These are phyloP conservation scores for Pestalotiopsis sp. DNA, from an alignment of 2,329 filamentous ascomycete genomes.

Conservation along the genomic window DNA sequence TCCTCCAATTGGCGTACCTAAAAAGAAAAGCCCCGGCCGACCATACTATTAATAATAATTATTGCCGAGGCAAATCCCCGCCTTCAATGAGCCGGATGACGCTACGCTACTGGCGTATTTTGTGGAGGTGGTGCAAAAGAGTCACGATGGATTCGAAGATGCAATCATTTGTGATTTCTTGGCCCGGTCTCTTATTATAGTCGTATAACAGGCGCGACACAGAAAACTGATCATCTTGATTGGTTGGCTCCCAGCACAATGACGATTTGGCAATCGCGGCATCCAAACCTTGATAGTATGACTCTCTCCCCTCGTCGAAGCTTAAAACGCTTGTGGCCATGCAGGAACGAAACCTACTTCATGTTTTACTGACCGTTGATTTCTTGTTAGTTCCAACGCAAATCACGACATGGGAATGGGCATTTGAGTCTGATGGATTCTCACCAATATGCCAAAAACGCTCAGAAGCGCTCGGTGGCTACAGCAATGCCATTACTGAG, in stretches of 20 bases:
- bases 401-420: slow-evolving; percentile 62
- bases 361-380: not conserved
- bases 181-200: not conserved
- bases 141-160: not conserved
- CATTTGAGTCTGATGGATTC: slow-evolving; percentile 58
- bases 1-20: not conserved
- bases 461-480: slow-evolving; percentile 46
- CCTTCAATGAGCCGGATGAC: not conserved
- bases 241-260: not conserved
- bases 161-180: not conserved
- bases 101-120: not conserved
- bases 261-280: slow-evolving; percentile 8
- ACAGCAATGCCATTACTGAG: slow-evolving; percentile 57
- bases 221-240: too few relatives aligned
- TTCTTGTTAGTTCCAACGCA: slow-evolving; percentile 51
- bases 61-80: slow-evolving; percentile 8
- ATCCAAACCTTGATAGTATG: slow-evolving; percentile 9
- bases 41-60: too few relatives aligned
- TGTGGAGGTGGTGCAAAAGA: not conserved
- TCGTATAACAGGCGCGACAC: too few relatives aligned
- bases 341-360: not conserved
- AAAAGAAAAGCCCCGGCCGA: too few relatives aligned
- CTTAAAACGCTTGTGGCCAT: not conserved
- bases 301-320: not conserved
- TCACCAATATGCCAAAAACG: slow-evolving; percentile 27